These are phyloP conservation scores for Pneumocystis jirovecii DNA, from an alignment of 1,139 yeast genomes.

Conservation along the genomic window DNA sequence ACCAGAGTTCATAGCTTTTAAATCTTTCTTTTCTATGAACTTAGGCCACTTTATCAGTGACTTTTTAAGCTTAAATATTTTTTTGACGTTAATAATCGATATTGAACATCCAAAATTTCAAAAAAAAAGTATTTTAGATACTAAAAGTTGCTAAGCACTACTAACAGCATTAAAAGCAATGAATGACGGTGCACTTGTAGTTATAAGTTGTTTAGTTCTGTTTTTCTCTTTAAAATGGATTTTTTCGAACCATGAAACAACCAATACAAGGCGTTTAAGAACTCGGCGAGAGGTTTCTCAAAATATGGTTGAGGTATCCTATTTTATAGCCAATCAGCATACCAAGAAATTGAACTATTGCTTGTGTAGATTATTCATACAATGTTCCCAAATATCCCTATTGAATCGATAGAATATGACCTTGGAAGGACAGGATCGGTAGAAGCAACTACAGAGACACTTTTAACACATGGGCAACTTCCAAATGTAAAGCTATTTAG, in stretches of 20 bases:
- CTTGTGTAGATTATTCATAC: conserved; percentile 4
- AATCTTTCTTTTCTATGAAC: not conserved
- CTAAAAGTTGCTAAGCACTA: not conserved
- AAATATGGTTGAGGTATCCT: not conserved
- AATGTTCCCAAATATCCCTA: conserved; percentile 10
- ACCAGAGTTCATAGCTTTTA: not conserved
- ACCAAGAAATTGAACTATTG: not conserved
- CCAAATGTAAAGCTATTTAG: not conserved
- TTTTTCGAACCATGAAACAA: not conserved
- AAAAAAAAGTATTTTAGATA: not conserved
- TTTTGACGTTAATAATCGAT: not conserved
- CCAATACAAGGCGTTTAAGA: conserved; percentile 1
- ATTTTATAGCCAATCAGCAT: not conserved
- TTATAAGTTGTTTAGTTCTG: not conserved
- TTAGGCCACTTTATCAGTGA: not conserved
- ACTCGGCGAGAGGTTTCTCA: not conserved
- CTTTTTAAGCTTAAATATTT: not conserved
- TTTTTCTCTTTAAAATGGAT: not conserved
- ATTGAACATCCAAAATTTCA: not conserved
- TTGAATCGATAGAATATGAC: conserved; percentile 11
- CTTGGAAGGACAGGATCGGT: conserved; percentile 9
- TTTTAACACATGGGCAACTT: conserved; percentile 2
- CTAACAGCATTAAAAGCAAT: not conserved
- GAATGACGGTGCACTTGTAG: not conserved
- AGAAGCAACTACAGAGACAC: conserved; percentile 11